Conservation (phyloP, 768 basidiomycete genomes). For the Lenzites betulinus region DNA sequence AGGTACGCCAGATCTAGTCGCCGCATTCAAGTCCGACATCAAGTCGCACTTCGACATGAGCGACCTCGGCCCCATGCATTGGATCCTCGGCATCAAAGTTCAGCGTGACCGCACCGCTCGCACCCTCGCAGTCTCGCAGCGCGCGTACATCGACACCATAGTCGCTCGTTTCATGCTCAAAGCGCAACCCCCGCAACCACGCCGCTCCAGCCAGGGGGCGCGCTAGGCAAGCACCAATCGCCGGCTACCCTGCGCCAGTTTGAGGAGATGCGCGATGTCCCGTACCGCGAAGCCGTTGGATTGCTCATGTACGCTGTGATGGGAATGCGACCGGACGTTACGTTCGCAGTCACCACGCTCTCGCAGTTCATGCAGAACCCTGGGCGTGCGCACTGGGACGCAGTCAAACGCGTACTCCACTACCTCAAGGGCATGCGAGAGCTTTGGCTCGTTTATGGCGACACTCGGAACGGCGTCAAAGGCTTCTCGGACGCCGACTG, state of each 20-base stretch:
- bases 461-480: constrained; percentile 11
- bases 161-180: constrained; percentile 11
- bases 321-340: constrained; percentile 35
- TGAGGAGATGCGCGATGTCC: constrained; percentile 5
- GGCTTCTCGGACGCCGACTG: constrained; percentile 21
- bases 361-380: constrained; percentile 28
- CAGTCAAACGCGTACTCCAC: constrained; percentile 25
- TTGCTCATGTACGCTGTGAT: constrained; percentile 32
- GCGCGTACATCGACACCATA: constrained; percentile 17
- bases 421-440: constrained; percentile 28
- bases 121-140: constrained; percentile 18
- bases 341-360: constrained; percentile 25
- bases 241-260: constrained; percentile 3
- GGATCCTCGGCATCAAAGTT: constrained; percentile 23
- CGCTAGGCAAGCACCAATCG: constrained; percentile 4
- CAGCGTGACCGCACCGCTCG: constrained; percentile 12
- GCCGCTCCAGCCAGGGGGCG: constrained; percentile 7
- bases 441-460: constrained; percentile 12
- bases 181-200: constrained; percentile 1
- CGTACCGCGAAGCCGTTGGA: constrained; percentile 29
- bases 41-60: background rate
- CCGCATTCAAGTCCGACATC: background rate
- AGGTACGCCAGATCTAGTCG: background rate
- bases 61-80: constrained; percentile 22
- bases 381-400: constrained; percentile 23